Conservation (phyloP, 2,329 filamentous ascomycete genomes). For the Aspergillus sp. region DNA sequence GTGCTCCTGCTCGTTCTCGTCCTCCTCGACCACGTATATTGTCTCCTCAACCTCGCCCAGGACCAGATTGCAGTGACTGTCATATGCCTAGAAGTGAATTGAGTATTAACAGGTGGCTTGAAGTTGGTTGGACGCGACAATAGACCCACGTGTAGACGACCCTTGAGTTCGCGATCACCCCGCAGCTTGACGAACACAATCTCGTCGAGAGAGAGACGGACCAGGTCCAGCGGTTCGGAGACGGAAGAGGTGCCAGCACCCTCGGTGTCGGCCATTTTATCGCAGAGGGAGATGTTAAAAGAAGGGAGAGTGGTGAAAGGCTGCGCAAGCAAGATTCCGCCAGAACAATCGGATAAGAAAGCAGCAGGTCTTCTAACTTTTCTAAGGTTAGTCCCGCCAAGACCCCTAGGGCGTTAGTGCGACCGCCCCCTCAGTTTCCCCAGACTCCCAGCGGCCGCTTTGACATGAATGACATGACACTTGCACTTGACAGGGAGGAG, state of each 20-base stretch:
- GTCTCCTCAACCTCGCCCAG: constrained; percentile 97
- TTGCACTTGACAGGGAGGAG: neutral
- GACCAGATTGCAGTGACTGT: constrained; percentile 96
- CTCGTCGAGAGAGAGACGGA: constrained; percentile 91
- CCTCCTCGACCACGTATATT: constrained; percentile 89
- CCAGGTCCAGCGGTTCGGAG: constrained; percentile 91
- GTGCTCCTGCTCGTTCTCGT: constrained; percentile 71
- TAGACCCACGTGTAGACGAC: constrained; percentile 79
- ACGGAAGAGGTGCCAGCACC: constrained; percentile 68
- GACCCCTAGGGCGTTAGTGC: neutral
- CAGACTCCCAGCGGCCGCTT: neutral
- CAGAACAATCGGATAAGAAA: neutral
- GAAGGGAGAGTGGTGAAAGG: neutral
- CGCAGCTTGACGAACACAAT: constrained; percentile 96
- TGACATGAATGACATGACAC: neutral
- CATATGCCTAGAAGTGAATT: constrained; percentile 71
- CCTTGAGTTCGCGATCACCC: constrained; percentile 93
- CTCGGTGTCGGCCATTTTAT: constrained; percentile 76
- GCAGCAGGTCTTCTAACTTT: neutral
- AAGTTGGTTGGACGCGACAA: neutral
- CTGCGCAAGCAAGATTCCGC: neutral
- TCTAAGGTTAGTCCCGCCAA: neutral
- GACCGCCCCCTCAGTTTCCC: constrained; percentile 4
- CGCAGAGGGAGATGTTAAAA: neutral
- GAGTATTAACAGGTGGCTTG: constrained; percentile 2